Evolutionary conservation across 2,329 filamentous ascomycete genomes (phyloP).

Genomic region (Penicillium sp.): DNA sequence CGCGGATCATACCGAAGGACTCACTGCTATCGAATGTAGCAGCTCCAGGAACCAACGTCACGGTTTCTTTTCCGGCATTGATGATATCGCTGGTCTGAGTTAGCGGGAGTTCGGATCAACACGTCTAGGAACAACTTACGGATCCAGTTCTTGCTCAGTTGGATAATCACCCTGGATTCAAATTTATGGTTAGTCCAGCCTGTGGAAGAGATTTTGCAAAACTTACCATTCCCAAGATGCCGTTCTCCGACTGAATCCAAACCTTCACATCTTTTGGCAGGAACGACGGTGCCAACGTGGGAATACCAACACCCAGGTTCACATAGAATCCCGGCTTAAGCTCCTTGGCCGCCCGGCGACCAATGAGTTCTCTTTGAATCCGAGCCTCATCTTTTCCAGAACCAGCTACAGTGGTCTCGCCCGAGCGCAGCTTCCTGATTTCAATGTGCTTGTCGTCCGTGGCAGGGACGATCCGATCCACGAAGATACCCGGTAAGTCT

Average conservation of each 20-base stretch:
- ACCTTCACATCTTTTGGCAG: constrained; percentile 61
- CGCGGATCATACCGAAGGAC: constrained; percentile 79
- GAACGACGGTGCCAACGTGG: constrained; percentile 72
- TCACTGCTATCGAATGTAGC: constrained; percentile 70
- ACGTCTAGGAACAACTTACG: constrained; percentile 27
- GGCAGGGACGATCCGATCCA: constrained; percentile 69
- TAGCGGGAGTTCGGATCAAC: not conserved
- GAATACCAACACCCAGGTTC: constrained; percentile 48
- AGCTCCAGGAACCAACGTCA: constrained; percentile 67
- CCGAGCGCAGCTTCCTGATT: constrained; percentile 51
- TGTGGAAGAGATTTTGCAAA: constrained; percentile 9
- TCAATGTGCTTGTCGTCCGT: constrained; percentile 66
- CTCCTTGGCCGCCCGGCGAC: constrained; percentile 67
- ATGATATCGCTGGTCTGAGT: constrained; percentile 54
- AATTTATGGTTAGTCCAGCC: not conserved
- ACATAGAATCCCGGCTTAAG: constrained; percentile 52
- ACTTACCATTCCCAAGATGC: constrained; percentile 62
- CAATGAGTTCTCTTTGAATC: constrained; percentile 53
- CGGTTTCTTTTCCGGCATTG: constrained; percentile 81
- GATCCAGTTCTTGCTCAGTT: constrained; percentile 60
- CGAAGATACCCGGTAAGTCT: constrained; percentile 71
- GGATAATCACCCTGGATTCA: constrained; percentile 58
- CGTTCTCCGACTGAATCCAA: constrained; percentile 80
- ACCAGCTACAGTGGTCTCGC: constrained; percentile 29
- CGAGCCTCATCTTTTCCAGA: constrained; percentile 27